Conservation (phyloP, 257 asterid species). For the Solanum piurae region DNA sequence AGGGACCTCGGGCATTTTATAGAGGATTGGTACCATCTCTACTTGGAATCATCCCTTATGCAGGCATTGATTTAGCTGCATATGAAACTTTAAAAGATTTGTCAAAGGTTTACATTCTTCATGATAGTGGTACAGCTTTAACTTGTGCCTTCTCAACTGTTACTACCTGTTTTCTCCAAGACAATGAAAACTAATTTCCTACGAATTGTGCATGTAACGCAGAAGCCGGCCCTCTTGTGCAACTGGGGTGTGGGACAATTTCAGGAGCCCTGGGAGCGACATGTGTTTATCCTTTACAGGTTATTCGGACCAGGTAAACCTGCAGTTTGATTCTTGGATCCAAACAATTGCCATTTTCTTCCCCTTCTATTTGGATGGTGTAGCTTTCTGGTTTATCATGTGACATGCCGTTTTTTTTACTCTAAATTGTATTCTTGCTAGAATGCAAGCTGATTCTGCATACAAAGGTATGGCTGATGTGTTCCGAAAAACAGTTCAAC, state of each 20-base stretch:
- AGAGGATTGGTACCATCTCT: constrained; percentile 90
- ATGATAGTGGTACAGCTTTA: constrained; percentile 56
- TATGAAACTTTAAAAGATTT: constrained; percentile 84
- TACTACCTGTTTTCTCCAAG: not conserved
- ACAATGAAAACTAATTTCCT: not conserved
- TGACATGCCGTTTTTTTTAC: not conserved
- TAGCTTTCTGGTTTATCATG: not conserved
- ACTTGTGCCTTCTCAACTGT: not conserved
- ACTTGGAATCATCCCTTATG: constrained; percentile 94
- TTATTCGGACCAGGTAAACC: constrained; percentile 85
- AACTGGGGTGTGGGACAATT: constrained; percentile 85
- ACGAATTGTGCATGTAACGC: constrained; percentile 14
- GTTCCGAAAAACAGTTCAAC: constrained; percentile 51
- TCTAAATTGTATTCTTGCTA: constrained; percentile 7
- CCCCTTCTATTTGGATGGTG: not conserved
- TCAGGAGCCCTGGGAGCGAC: constrained; percentile 98
- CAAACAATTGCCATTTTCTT: not conserved
- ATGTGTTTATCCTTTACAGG: constrained; percentile 96
- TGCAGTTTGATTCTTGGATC: not conserved
- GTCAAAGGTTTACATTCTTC: constrained; percentile 68
- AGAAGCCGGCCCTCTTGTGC: constrained; percentile 96
- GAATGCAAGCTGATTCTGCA: constrained; percentile 84
- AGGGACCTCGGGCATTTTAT: constrained; percentile 94
- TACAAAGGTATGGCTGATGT: constrained; percentile 64
- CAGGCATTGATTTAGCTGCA: constrained; percentile 89